These are phyloP conservation scores for Euphorbia neoarborescens DNA, from an alignment of 441 rosid species.

Conservation along the genomic window DNA sequence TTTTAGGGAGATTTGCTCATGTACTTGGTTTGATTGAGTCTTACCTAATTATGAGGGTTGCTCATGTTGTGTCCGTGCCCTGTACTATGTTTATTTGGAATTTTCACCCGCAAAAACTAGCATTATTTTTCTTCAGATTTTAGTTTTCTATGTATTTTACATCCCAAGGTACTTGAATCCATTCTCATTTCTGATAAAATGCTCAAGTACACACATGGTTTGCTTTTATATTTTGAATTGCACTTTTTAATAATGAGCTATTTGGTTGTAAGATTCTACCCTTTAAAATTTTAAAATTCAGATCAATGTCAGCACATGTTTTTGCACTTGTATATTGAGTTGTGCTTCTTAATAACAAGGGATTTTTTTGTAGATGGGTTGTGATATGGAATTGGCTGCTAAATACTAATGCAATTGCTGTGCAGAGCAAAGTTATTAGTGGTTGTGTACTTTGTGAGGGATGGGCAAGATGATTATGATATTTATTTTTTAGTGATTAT, in stretches of 20 bases:
- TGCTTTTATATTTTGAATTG: not conserved
- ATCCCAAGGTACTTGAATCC: not conserved
- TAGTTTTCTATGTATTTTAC: constrained; percentile 5
- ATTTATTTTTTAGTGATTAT: not conserved
- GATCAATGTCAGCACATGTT: not conserved
- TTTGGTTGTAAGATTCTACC: not conserved
- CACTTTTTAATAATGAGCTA: not conserved
- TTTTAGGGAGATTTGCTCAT: constrained; percentile 20
- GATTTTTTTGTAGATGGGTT: not conserved
- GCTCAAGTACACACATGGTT: not conserved
- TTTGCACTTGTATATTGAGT: not conserved
- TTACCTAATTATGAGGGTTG: constrained; percentile 25
- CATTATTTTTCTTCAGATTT: constrained; percentile 8
- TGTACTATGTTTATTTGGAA: constrained; percentile 18
- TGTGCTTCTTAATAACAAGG: not conserved
- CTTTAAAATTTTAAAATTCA: not conserved
- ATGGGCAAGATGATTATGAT: not conserved
- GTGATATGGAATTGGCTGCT: not conserved
- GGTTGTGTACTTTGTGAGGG: not conserved
- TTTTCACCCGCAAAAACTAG: constrained; percentile 16
- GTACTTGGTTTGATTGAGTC: constrained; percentile 23
- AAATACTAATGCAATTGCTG: not conserved
- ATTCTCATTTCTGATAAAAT: not conserved
- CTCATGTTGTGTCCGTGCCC: constrained; percentile 19
- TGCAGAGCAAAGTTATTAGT: not conserved